These are phyloP conservation scores for Chaetothyriales sp. DNA, from an alignment of 2,329 filamentous ascomycete genomes.

Conservation along the genomic window DNA sequence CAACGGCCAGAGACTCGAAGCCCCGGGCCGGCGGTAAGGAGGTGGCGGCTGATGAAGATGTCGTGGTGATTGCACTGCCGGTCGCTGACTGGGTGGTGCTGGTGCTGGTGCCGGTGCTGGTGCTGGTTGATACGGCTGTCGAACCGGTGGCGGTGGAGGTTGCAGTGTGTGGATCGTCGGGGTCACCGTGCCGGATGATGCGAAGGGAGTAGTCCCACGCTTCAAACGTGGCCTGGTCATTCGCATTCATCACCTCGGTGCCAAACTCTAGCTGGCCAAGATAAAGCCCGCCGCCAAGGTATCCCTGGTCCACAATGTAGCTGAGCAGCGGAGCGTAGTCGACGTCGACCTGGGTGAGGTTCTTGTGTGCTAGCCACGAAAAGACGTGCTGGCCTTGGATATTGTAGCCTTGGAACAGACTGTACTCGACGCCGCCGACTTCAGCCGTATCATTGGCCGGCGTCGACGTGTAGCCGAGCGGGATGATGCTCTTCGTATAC, in stretches of 20 bases:
- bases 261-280: slow-evolving; percentile 10
- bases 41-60: background rate
- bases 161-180: slow-evolving; percentile 4
- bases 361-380: slow-evolving; percentile 9
- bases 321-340: slow-evolving; percentile 8
- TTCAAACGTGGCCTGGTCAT: slow-evolving; percentile 4
- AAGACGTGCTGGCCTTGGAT: slow-evolving; percentile 11
- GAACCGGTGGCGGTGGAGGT: slow-evolving; percentile 3
- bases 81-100: background rate
- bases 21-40: background rate
- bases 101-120: background rate
- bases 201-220: slow-evolving; percentile 3
- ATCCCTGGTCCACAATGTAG: slow-evolving; percentile 9
- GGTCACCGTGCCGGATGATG: slow-evolving; percentile 7
- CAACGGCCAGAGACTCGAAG: background rate
- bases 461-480: slow-evolving; percentile 8
- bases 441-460: slow-evolving; percentile 7
- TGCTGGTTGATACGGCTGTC: background rate
- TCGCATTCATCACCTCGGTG: slow-evolving; percentile 10
- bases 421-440: slow-evolving; percentile 7
- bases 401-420: slow-evolving; percentile 10
- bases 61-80: background rate
- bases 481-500: slow-evolving; percentile 6
- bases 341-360: slow-evolving; percentile 7
- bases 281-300: slow-evolving; percentile 7